Base-by-base conservation (phyloP, 2,329 filamentous ascomycete species). In the Lojkania enalia region DNA sequence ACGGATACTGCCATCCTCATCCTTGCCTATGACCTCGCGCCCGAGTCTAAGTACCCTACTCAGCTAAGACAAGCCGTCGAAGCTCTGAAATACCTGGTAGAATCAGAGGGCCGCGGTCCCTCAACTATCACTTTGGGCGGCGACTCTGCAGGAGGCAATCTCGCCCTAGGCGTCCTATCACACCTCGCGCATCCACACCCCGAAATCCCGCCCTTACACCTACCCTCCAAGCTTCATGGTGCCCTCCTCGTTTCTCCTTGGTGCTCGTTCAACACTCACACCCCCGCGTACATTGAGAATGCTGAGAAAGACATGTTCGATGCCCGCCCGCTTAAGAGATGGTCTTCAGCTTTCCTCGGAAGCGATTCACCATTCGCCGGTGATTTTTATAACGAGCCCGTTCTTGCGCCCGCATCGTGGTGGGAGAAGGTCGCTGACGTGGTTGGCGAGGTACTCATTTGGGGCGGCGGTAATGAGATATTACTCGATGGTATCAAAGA, bases 11-110 rank as follows among this genome's bases (percentile, higher is more conserved):
- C 78, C 14, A 64, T 78, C 36, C 73, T 84, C 37, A 63, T 80
- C 18, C 71, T 83, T n/a, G 75, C 76, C 29, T 86, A 86, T 63
- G 78, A 77, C 19, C 74, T 84, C n/a, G 74, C 80, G 0, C 75
- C 76, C 3, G 63, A 73, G 27, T 56, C 54, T 13, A 58, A 61
- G 30, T 80, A 79, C 54, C 78, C 78, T 1, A 65, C 68, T 5
- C 76, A 79, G 51, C 63, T 80, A 5, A 61, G 67, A 47, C 73
- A 81, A 63, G 75, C 72, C 11, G 64, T 72, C 15, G 65, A 71
- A 21, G 61, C 72, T 7, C 54, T 80, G n/a, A 57, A 67, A 5
- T 68, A 76, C 54, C 63, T 79, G 13, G 39, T 76, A 1, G 57
- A 71, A 13, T 63, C 54, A 2, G 57, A 69, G 35, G 58, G 61